Conservation (phyloP, 2,329 filamentous ascomycete species). For the Orbilia ellipsospora region DNA sequence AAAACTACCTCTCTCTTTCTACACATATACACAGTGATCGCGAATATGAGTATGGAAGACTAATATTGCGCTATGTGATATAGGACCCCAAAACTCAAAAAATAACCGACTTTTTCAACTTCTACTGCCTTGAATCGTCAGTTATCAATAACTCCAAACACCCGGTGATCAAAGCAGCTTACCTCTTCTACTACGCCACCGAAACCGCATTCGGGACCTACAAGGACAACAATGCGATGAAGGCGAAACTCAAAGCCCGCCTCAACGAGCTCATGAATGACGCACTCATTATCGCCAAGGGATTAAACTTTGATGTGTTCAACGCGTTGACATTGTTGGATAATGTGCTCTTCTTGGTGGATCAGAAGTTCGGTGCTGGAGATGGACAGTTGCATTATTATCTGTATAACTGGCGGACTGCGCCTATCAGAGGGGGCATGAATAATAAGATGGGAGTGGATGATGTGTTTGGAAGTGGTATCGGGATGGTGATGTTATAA, state of each 20-base stretch:
- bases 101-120: constrained; percentile 96
- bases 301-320: constrained; percentile 89
- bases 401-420: constrained; percentile 93
- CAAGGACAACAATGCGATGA: constrained; percentile 60
- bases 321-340: constrained; percentile 94
- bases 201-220: constrained; percentile 74
- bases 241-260: constrained; percentile 76
- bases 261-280: constrained; percentile 85
- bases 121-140: constrained; percentile 93
- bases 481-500: constrained; percentile 86
- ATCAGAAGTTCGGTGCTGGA: constrained; percentile 93
- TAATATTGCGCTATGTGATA: not conserved
- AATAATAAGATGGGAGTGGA: constrained; percentile 82
- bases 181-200: constrained; percentile 96
- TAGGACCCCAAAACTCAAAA: constrained; percentile 74
- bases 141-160: constrained; percentile 85
- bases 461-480: constrained; percentile 80
- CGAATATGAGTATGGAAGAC: too few species aligned
- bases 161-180: constrained; percentile 84
- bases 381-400: constrained; percentile 98
- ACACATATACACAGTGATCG: too few species aligned
- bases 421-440: constrained; percentile 85
- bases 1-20: too few species aligned
- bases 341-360: constrained; percentile 89
- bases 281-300: constrained; percentile 86